Evolutionary conservation across 1,284 basidiomycete species (phyloP), one percentile per base, ranked within the genome.

Genomic region (Pulchroboletus neoregius): DNA sequence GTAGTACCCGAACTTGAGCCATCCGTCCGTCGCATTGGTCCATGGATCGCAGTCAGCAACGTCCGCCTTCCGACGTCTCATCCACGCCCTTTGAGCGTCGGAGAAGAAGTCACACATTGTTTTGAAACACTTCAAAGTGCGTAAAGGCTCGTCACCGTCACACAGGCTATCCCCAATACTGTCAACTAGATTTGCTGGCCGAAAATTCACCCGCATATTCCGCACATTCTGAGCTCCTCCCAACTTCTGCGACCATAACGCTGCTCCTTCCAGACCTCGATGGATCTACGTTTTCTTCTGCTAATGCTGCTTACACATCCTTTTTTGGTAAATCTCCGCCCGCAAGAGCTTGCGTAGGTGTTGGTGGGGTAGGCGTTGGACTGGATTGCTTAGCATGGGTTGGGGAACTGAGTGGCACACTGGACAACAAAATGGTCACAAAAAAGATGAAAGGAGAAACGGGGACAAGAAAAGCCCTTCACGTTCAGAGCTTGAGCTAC

Each of bases 401-500:
- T n/a, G 51, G 40, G 9, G 86, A 76, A 56, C 62, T 69, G 2
- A 34, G 11, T 42, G 41, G 15, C 15, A 23, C 30, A 9, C 15
- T 6, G 7, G 38, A 37, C 9, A 18, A 26, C n/a, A 41, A 74
- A 22, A 23, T 12, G 4, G 8, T 7, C 3, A 13, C 23, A 39
- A 75, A 73, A 53, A 57, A 41, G 23, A 58, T 51, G 12, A 46
- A 20, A 18, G 53, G 66, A 13, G 50, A 64, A 44, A 47, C 30
- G 7, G 58, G 51, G 7, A 45, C 63, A 3, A 74, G 93, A 27
- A 79, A 80, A 44, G 84, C 88, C 0, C 72, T 99, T 28, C 96
- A 99, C 62, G 94, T 99, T 0, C 96, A 99, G 68, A 81, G 92
- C 12, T 66, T 95, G 44, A 95, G 92, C 63, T 98, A 98, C 65